Percentiles rank a stretch among this genome's conserved stretches.
Conservation (phyloP, 2,329 filamentous ascomycete genomes). For the Zymoseptoria brevis region DNA sequence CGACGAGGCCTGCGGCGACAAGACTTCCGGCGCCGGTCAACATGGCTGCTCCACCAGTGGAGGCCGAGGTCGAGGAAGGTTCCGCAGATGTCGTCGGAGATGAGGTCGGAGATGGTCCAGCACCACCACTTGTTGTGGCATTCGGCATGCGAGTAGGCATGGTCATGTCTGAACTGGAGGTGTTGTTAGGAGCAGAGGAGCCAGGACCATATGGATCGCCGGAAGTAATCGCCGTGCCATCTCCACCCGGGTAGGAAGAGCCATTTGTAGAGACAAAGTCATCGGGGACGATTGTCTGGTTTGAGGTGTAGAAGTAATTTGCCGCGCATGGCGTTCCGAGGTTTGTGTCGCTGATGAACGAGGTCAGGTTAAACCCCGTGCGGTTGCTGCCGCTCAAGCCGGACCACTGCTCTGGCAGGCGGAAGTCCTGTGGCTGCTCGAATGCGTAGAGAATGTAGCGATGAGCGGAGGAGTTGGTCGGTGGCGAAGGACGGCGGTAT, state of each 20-base stretch:
- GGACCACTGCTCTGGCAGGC: constrained; percentile 5
- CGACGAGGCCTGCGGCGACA: constrained; percentile 7
- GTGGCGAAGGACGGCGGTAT: constrained; percentile 6
- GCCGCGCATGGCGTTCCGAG: constrained; percentile 9
- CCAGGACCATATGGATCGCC: constrained; percentile 7
- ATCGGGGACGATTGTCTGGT: constrained; percentile 7
- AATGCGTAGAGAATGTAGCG: constrained; percentile 12
- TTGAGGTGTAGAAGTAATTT: constrained; percentile 9
- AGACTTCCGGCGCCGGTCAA: constrained; percentile 9
- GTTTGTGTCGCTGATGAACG: constrained; percentile 6
- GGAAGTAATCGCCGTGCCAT: constrained; percentile 8
- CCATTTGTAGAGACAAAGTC: constrained; percentile 7
- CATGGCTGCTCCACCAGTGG: constrained; percentile 5
- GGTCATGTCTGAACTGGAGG: neutral
- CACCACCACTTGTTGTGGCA: neutral
- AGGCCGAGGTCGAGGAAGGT: constrained; percentile 2
- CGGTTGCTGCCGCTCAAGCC: constrained; percentile 6
- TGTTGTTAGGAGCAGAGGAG: neutral
- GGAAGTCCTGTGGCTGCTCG: constrained; percentile 7
- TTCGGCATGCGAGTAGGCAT: neutral
- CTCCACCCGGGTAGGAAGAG: constrained; percentile 3
- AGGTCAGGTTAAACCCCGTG: constrained; percentile 7
- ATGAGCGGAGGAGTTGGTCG: constrained; percentile 9
- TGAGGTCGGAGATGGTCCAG: neutral
- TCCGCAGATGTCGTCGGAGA: neutral